Percentiles rank a stretch among this genome's conserved stretches.
phyloP scores from a whole-genome alignment of 2,329 filamentous ascomycete species.

The Akanthomyces uredinophilus region DNA sequence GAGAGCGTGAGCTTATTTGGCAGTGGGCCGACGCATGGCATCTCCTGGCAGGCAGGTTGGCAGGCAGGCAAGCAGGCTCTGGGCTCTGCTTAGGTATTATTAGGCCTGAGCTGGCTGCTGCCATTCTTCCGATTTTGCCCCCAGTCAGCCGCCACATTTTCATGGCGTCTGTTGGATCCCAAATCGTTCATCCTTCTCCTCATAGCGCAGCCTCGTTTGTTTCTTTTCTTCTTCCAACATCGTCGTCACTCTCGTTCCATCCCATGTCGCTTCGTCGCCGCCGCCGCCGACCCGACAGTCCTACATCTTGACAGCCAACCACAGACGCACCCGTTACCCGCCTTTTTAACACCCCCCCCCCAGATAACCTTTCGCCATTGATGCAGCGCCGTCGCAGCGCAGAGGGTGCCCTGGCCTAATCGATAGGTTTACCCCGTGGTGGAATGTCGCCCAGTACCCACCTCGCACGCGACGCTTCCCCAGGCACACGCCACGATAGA shows the following conservation, averaged over 20 bases:
- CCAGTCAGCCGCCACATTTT: constrained; percentile 12
- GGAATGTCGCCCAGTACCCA: constrained; percentile 10
- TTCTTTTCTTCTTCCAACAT: background rate
- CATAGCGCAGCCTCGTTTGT: background rate
- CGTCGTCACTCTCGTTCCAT: background rate
- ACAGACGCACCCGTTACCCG: background rate
- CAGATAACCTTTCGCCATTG: background rate
- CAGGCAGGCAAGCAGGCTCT: too few relatives aligned
- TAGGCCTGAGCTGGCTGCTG: too few relatives aligned
- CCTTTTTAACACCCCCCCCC: background rate
- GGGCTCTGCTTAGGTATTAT: too few relatives aligned
- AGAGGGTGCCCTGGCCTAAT: constrained; percentile 1
- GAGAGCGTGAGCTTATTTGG: too few relatives aligned
- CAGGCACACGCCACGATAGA: constrained; percentile 3
- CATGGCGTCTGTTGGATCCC: constrained; percentile 1
- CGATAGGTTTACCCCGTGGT: background rate
- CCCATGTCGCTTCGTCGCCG: background rate
- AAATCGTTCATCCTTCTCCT: background rate
- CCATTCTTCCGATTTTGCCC: background rate
- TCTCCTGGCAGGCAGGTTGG: too few relatives aligned
- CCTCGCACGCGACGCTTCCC: constrained; percentile 15
- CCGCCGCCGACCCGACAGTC: background rate
- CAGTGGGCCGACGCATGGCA: too few relatives aligned
- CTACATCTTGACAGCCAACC: background rate
- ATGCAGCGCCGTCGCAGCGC: background rate